Conservation (phyloP, 1,284 basidiomycete genomes). For the Leccinum angustisporum region DNA sequence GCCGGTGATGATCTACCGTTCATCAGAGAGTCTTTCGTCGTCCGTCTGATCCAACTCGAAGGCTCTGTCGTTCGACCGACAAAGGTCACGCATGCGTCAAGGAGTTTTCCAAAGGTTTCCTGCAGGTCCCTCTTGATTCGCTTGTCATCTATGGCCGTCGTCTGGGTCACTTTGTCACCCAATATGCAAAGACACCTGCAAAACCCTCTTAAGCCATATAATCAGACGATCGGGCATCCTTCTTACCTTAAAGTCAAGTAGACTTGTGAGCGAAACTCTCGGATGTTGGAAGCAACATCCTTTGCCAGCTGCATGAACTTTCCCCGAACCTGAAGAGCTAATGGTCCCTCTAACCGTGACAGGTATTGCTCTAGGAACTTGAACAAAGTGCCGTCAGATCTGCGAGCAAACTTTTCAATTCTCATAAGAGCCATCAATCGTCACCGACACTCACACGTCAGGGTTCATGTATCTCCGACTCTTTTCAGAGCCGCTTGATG, state of each 20-base stretch:
- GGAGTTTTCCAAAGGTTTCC: conserved; percentile 84
- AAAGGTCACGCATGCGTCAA: conserved; percentile 78
- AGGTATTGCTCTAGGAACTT: conserved; percentile 89
- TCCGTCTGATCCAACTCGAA: conserved; percentile 76
- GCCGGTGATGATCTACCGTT: conserved; percentile 73
- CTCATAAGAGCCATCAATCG: neutral
- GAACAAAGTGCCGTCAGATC: conserved; percentile 70
- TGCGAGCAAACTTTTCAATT: conserved; percentile 31
- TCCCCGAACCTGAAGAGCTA: conserved; percentile 90
- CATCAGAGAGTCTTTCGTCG: conserved; percentile 55
- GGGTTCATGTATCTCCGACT: conserved; percentile 61
- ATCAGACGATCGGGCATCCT: neutral
- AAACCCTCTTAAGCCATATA: conserved; percentile 16
- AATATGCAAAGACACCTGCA: conserved; percentile 77
- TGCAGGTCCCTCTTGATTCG: conserved; percentile 89
- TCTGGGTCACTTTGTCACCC: conserved; percentile 84
- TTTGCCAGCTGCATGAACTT: conserved; percentile 79
- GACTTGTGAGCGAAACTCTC: conserved; percentile 67
- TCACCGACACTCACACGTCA: conserved; percentile 53
- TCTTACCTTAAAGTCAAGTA: conserved; percentile 74
- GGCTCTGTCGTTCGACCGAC: conserved; percentile 76
- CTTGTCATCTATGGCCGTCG: conserved; percentile 87
- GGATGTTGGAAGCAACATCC: conserved; percentile 65
- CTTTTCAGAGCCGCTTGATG: conserved; percentile 53
- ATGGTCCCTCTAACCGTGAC: conserved; percentile 80